A percentile compares a stretch with the other conserved stretches of the same genome.
phyloP scores from a whole-genome alignment of 495 filamentous ascomycete genomes.

The Talaromyces ruber region DNA sequence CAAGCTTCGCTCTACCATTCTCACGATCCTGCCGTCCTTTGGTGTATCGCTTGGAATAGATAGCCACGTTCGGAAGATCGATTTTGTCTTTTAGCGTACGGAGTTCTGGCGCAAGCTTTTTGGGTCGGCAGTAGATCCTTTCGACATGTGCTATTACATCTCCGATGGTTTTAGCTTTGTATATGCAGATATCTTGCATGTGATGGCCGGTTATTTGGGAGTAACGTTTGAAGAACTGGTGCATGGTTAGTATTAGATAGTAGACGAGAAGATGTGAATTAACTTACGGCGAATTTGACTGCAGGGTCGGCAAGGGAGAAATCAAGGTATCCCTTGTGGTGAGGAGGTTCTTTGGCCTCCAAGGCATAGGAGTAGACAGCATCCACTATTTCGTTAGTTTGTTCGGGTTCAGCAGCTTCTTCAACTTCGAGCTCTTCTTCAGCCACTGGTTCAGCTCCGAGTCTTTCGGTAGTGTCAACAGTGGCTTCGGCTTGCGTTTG shows the following conservation, averaged over 20 bases:
- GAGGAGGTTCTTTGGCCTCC: background rate
- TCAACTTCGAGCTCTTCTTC: background rate
- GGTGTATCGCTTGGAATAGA: conserved; percentile 51
- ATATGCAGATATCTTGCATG: conserved; percentile 59
- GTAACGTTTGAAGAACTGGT: conserved; percentile 65
- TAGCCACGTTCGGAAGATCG: conserved; percentile 59
- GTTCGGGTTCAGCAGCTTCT: background rate
- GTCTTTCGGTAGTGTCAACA: too few relatives aligned
- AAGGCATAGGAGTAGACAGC: background rate
- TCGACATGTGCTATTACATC: conserved; percentile 45
- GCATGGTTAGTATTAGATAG: background rate
- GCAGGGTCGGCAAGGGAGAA: conserved; percentile 47
- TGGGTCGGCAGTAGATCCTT: conserved; percentile 41
- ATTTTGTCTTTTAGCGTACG: conserved; percentile 28
- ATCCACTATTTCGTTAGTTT: background rate
- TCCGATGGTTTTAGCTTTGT: conserved; percentile 40
- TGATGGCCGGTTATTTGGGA: conserved; percentile 67
- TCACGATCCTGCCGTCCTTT: conserved; percentile 63
- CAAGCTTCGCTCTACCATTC: conserved; percentile 78
- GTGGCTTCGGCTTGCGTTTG: background rate
- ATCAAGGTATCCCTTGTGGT: conserved; percentile 15
- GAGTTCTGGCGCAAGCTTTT: conserved; percentile 38
- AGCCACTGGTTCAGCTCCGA: background rate
- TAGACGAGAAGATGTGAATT: background rate
- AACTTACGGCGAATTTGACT: conserved; percentile 60